Evolutionary conservation across 306 rosid species (phyloP), one percentile per base, ranked within the genome.

Genomic region (Medicago lupulina): DNA sequence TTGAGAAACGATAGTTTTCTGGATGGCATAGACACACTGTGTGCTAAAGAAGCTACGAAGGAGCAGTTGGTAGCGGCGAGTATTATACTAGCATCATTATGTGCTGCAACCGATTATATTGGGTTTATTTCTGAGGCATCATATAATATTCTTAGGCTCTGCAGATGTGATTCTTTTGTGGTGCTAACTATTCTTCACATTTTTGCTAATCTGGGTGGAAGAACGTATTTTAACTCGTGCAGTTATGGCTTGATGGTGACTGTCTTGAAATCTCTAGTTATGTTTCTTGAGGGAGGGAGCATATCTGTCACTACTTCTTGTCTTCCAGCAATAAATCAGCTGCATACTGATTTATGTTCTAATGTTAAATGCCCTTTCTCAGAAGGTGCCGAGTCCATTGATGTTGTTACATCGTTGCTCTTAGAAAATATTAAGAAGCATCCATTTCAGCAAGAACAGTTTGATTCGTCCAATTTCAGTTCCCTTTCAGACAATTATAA

Each of bases 11-110:
- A 74, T 66, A 57, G 63, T 67, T 49, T 53, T 79, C 44, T 54
- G 53, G 93, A 83, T 74, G 84, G 67, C 66, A 44, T 74, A 66
- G 66, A 36, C 39, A 47, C 61, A 14, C 80, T 79, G 38, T 77
- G 76, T 73, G 58, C 64, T 73, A 71, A 70, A 66, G 79, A 78
- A 18, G 90, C 93, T 70, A 85, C 90, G 25, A 64, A 68, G 15
- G 86, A 88, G 73, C 90, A 86, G 73, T 73, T 92, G 83, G 84
- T 89, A 60, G 91, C 92, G n/a, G 91, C 88, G 60, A 83, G 96
- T 82, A 77, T 89, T 76, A 76, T 92, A 18, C 78, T 89, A 51
- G 92, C 91, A 50, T 88, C 96, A 65, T 70, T 93, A 53, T 90
- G 89, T 83, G 84, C 82, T 77, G 89, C 90, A 25, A 57, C 83